Conservation (phyloP, 108 stramenopile species). For the Nitzschia palea region DNA sequence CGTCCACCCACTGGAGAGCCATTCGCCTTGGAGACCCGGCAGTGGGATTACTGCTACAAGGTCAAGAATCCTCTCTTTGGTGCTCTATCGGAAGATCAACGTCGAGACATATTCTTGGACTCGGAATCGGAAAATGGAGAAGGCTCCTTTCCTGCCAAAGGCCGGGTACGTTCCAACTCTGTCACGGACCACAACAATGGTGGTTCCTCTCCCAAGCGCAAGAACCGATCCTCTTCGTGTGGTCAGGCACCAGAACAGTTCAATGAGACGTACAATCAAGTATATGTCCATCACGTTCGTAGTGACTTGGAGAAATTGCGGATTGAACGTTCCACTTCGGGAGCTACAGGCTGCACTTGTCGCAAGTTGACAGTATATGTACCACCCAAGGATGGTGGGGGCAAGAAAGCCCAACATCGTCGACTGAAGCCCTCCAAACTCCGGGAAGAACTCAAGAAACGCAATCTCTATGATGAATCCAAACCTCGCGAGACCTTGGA, state of each 20-base stretch:
- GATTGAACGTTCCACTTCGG: slow-evolving; percentile 48
- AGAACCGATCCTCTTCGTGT: slow-evolving; percentile 5
- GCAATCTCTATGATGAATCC: slow-evolving; percentile 46
- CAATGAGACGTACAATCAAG: slow-evolving; percentile 43
- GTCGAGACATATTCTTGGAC: slow-evolving; percentile 28
- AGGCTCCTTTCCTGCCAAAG: not conserved
- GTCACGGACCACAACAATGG: slow-evolving; percentile 9
- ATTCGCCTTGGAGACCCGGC: slow-evolving; percentile 65
- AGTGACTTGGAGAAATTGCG: slow-evolving; percentile 81
- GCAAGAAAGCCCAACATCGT: slow-evolving; percentile 67
- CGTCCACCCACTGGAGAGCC: slow-evolving; percentile 16
- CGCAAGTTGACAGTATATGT: slow-evolving; percentile 75
- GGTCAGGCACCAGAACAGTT: slow-evolving; percentile 17
- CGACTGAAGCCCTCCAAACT: slow-evolving; percentile 67
- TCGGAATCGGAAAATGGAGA: not conserved
- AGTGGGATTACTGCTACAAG: slow-evolving; percentile 70
- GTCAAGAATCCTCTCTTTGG: slow-evolving; percentile 56
- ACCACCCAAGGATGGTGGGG: slow-evolving; percentile 51
- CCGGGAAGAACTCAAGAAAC: slow-evolving; percentile 74
- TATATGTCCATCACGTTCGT: slow-evolving; percentile 62
- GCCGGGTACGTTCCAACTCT: slow-evolving; percentile 34
- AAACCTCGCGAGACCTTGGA: slow-evolving; percentile 67
- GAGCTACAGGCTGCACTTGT: slow-evolving; percentile 75
- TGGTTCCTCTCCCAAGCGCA: slow-evolving; percentile 15
- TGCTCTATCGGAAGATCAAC: slow-evolving; percentile 32